Evolutionary conservation across 768 basidiomycete genomes (phyloP), one percentile per base, ranked within the genome.

Genomic region (Tulasnella sp.): DNA sequence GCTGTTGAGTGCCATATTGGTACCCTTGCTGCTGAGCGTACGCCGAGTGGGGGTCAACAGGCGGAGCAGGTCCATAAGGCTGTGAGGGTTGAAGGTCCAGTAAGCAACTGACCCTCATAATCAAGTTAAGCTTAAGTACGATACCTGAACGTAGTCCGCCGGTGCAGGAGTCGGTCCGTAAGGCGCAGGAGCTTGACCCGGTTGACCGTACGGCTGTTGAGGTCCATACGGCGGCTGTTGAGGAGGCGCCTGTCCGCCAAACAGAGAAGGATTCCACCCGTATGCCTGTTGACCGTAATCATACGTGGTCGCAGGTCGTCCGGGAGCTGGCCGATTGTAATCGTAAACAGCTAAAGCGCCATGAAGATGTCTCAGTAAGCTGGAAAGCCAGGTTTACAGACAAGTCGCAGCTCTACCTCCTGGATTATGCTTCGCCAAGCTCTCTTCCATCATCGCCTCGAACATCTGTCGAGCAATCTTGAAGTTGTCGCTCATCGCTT

Each of bases 401-500:
- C 4, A 8, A 59, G 29, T 7, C 9, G 44, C 26, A 17, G 11
- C 22, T 83, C 66, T 78, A 89, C 89, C 83, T 64, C 85, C 88
- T 12, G 86, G 75, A 52, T 74, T 84, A 76, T 92, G 89, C 72
- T 89, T 83, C 5, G 91, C 89, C 36, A 94, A 81, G 76, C 90
- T 91, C 74, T 94, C 93, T 78, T 94, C 92, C 88, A 95, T 93
- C 90, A 97, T 92, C 37, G 89, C 83, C 78, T 97, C 95, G 77
- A 95, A 98, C 70, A 95, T 92, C 17, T 88, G 87, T 63, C 92
- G 85, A 5, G 95, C 95, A 52, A 90, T 88, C 35, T 95, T 86
- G 77, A 98, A 97, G 19, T 89, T 94, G 80, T 95, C 93, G 79
- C 95, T 95, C 91, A 98, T 95, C 1, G 90, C 88, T 6, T 95